Conservation (phyloP, 208 protist species). For the Wallacemonas sp. region DNA sequence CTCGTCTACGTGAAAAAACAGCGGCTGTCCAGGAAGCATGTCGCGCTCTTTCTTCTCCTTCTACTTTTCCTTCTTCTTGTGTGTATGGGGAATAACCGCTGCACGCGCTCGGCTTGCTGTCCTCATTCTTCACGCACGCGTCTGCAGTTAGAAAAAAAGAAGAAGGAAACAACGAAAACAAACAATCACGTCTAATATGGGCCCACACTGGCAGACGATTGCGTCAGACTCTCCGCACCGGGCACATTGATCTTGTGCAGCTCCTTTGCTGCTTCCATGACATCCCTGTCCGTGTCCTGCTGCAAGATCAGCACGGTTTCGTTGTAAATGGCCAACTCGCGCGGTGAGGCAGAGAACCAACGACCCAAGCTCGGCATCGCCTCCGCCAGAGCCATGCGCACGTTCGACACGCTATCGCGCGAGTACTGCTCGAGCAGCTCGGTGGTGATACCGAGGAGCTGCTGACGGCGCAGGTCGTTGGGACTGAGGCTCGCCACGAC, state of each 20-base stretch:
- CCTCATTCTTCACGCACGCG: too few relatives aligned
- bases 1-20: too few relatives aligned
- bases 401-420: conserved; percentile 62
- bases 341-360: conserved; percentile 36
- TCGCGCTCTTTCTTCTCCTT: too few relatives aligned
- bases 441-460: conserved; percentile 44
- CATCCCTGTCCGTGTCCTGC: conserved; percentile 53
- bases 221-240: background rate
- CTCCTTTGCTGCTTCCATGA: conserved; percentile 20
- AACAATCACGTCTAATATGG: background rate
- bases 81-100: too few relatives aligned
- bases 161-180: background rate
- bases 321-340: conserved; percentile 26
- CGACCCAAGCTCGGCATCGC: conserved; percentile 37
- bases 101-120: too few relatives aligned
- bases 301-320: conserved; percentile 37
- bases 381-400: conserved; percentile 53
- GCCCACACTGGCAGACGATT: background rate
- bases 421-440: conserved; percentile 40
- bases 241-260: background rate
- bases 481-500: conserved; percentile 35
- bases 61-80: too few relatives aligned
- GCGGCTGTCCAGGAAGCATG: too few relatives aligned
- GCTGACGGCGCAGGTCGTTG: conserved; percentile 42
- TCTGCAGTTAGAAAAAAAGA: background rate